phyloP scores from a whole-genome alignment of 306 rosid species.

The Pterocarpus santalinus region DNA sequence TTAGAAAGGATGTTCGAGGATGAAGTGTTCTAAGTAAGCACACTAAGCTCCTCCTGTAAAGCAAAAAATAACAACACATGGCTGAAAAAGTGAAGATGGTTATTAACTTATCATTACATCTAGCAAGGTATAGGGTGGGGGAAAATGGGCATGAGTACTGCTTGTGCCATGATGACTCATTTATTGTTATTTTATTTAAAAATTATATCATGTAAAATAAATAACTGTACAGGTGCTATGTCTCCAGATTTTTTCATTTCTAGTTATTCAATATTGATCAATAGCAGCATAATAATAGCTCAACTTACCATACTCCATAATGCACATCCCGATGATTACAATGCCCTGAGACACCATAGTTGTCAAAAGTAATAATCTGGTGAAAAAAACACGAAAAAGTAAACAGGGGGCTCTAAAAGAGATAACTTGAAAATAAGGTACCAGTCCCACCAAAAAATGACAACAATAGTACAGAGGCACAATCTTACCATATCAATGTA shows the following conservation, averaged over 20 bases:
- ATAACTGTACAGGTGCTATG: slow-evolving; percentile 10
- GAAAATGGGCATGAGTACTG: slow-evolving; percentile 9
- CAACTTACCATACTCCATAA: slow-evolving; percentile 74
- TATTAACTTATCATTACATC: background rate
- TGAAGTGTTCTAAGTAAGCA: slow-evolving; percentile 7
- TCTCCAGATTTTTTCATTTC: slow-evolving; percentile 13
- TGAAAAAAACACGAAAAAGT: slow-evolving; percentile 38
- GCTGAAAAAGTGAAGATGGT: slow-evolving; percentile 14
- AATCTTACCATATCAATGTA: slow-evolving; percentile 72
- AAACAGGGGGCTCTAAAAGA: slow-evolving; percentile 18
- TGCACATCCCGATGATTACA: slow-evolving; percentile 90
- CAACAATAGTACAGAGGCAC: slow-evolving; percentile 6
- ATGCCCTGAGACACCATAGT: slow-evolving; percentile 90
- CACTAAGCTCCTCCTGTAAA: slow-evolving; percentile 13
- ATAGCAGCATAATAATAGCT: slow-evolving; percentile 10
- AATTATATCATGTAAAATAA: slow-evolving; percentile 30
- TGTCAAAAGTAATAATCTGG: slow-evolving; percentile 89
- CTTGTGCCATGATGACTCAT: slow-evolving; percentile 1
- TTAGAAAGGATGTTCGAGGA: slow-evolving; percentile 26
- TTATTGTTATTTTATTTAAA: slow-evolving; percentile 23
- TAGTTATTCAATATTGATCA: slow-evolving; percentile 33
- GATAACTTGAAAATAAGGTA: slow-evolving; percentile 5
- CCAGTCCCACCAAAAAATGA: slow-evolving; percentile 20
- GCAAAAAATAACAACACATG: slow-evolving; percentile 19
- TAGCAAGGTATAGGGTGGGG: background rate